A percentile compares a stretch with the other conserved stretches of the same genome.
Conservation (phyloP, 345 rosid species). For the Eucalyptus curtisii region DNA sequence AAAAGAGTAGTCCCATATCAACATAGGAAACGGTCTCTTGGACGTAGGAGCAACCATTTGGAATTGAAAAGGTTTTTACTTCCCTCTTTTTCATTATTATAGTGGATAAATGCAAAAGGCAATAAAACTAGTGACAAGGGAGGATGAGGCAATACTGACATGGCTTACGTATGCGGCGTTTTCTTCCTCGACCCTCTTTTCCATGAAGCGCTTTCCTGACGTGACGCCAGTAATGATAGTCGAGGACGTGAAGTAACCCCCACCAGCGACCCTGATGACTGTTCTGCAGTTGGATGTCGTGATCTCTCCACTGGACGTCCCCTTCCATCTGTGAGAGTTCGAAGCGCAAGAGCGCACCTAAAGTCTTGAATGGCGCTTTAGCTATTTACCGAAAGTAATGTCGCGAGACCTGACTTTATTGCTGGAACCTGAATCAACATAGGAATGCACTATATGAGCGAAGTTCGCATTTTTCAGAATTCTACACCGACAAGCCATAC, state of each 20-base stretch:
- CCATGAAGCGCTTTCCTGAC: conserved; percentile 10
- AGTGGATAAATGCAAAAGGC: not conserved
- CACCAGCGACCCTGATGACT: conserved; percentile 45
- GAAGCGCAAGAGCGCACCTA: not conserved
- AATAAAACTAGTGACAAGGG: not conserved
- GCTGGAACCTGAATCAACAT: not conserved
- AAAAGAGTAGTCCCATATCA: not conserved
- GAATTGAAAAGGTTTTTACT: not conserved
- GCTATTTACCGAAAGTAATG: not conserved
- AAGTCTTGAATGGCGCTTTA: not conserved
- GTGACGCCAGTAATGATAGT: conserved; percentile 35
- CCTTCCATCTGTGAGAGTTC: not conserved
- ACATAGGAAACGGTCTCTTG: not conserved
- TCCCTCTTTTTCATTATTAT: not conserved
- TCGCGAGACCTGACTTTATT: not conserved
- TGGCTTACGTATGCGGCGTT: conserved; percentile 25
- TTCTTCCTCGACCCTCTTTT: conserved; percentile 18
- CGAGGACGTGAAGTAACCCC: conserved; percentile 48
- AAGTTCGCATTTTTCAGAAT: not conserved
- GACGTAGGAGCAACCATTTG: not conserved
- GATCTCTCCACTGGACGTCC: not conserved
- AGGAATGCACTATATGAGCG: not conserved
- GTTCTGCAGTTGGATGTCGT: conserved; percentile 10
- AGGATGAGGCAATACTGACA: not conserved
- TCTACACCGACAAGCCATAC: not conserved